phyloP scores from a whole-genome alignment of 176 grass and related monocot genomes.

The Ensete glaucum region DNA sequence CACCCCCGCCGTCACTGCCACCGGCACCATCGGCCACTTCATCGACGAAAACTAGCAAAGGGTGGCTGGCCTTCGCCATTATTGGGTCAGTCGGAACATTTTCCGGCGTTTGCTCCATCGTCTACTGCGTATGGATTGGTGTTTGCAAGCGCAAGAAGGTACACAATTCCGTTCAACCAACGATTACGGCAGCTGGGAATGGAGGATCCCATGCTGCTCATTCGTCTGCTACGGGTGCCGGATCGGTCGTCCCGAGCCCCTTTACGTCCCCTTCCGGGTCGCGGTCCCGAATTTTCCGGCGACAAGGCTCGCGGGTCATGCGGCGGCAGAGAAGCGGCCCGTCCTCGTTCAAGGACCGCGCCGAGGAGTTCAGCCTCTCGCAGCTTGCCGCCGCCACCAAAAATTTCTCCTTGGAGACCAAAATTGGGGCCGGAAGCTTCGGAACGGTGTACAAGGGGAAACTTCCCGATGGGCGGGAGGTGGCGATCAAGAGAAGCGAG shows the following conservation, averaged over 20 bases:
- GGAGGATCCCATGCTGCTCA: background rate
- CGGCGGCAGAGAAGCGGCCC: constrained; percentile 86
- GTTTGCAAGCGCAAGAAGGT: constrained; percentile 70
- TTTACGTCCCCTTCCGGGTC: constrained; percentile 31
- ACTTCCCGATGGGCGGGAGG: constrained; percentile 73
- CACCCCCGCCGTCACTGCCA: background rate
- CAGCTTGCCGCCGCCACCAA: constrained; percentile 61
- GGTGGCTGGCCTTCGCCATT: constrained; percentile 50
- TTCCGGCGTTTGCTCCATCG: constrained; percentile 46
- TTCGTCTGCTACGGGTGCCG: background rate
- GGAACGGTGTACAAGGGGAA: constrained; percentile 74
- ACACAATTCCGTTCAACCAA: constrained; percentile 83
- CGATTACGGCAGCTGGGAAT: constrained; percentile 2
- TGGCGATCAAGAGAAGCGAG: constrained; percentile 87
- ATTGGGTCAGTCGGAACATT: constrained; percentile 58
- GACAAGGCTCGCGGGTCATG: constrained; percentile 71
- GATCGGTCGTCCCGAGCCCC: constrained; percentile 17
- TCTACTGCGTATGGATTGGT: constrained; percentile 45
- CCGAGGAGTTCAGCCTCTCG: constrained; percentile 52
- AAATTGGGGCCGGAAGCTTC: constrained; percentile 82
- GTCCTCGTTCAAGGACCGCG: constrained; percentile 73
- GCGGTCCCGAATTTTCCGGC: constrained; percentile 34
- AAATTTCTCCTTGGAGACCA: constrained; percentile 41
- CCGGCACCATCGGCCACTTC: background rate
- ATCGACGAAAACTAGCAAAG: background rate